Percentiles rank a stretch among this genome's conserved stretches.
Evolutionary conservation across 1,284 basidiomycete genomes (phyloP).

Genomic region (Chalciporus sp.): DNA sequence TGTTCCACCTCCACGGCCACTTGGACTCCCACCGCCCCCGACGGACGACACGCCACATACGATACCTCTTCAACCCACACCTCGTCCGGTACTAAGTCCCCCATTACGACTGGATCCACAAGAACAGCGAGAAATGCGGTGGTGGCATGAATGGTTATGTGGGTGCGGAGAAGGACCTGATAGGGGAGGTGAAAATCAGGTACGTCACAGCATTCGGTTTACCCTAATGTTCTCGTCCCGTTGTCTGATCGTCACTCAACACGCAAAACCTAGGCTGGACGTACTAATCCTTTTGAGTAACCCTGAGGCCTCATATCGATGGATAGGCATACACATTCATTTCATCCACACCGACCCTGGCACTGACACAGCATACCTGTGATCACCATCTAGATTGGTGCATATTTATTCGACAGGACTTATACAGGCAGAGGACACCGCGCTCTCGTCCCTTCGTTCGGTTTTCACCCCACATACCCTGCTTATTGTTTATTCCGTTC

Average conservation of each 20-base stretch:
- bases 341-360: neutral
- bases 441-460: constrained; percentile 8
- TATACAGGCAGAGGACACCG: neutral
- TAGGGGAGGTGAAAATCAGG: constrained; percentile 71
- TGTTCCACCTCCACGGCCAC: constrained; percentile 51
- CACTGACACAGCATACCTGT: neutral
- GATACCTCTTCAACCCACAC: constrained; percentile 43
- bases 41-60: constrained; percentile 31
- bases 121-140: constrained; percentile 43
- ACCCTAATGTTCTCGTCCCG: neutral
- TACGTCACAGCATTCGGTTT: constrained; percentile 31
- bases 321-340: neutral
- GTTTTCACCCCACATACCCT: constrained; percentile 25
- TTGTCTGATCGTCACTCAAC: neutral
- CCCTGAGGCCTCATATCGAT: neutral
- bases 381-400: constrained; percentile 9
- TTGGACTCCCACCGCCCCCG: constrained; percentile 54
- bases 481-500: constrained; percentile 18
- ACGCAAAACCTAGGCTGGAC: constrained; percentile 55
- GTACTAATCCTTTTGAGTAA: constrained; percentile 76
- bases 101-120: constrained; percentile 19
- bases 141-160: constrained; percentile 86
- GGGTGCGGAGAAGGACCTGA: constrained; percentile 72
- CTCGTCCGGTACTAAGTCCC: constrained; percentile 38
- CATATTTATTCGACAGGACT: constrained; percentile 1